Conservation (phyloP, 192 early-diverging fungal genomes). For the Coemansia sp. region DNA sequence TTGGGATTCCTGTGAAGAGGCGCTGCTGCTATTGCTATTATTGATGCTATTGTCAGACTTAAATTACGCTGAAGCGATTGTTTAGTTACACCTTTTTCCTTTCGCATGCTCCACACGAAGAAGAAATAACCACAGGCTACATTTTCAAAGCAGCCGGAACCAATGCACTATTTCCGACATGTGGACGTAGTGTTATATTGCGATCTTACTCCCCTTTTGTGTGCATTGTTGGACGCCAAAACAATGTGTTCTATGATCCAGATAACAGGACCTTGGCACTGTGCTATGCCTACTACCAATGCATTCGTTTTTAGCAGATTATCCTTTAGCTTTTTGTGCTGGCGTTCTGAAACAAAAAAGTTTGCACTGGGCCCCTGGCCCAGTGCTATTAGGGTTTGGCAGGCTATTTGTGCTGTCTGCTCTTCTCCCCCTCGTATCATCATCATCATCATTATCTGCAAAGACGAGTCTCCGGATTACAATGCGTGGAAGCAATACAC, state of each 20-base stretch:
- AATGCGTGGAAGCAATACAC: no score
- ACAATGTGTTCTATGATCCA: conserved; percentile 10
- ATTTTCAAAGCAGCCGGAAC: not conserved
- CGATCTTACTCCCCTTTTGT: not conserved
- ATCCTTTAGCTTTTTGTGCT: not conserved
- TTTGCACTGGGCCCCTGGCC: no score
- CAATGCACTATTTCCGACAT: not conserved
- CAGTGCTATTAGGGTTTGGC: not conserved
- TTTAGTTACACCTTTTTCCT: not conserved
- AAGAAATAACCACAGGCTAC: not conserved
- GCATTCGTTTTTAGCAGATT: not conserved
- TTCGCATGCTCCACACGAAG: conserved; percentile 2
- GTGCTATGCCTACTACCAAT: no score
- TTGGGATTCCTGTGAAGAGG: conserved; percentile 1
- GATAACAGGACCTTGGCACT: conserved; percentile 8
- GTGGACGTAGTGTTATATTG: not conserved
- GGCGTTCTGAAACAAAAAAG: not conserved
- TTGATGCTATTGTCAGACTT: conserved; percentile 3
- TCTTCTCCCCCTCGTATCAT: no score
- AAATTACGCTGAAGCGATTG: not conserved
- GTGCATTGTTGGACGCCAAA: not conserved
- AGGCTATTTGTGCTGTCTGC: not conserved
- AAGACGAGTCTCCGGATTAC: no score
- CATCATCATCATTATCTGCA: no score
- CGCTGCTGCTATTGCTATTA: conserved; percentile 1